Percentiles rank a stretch among this genome's conserved stretches.
These are phyloP conservation scores for Amoebophrya sp. DNA, from an alignment of 169 alveolate genomes.

Conservation along the genomic window DNA sequence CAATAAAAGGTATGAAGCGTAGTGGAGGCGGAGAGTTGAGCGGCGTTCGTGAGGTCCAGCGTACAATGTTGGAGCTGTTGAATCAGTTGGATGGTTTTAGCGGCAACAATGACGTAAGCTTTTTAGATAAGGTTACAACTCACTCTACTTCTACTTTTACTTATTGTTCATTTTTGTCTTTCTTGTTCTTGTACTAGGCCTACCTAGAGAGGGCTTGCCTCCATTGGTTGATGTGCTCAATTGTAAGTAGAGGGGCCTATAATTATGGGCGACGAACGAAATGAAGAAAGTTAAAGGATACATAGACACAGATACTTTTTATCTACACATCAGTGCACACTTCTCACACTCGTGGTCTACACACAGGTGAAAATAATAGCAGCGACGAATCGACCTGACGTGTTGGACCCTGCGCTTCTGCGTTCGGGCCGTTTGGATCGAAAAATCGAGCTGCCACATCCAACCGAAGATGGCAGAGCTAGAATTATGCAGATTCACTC, in stretches of 20 bases:
- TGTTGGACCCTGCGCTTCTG: constrained; percentile 95
- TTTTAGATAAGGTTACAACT: constrained; percentile 52
- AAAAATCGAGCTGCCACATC: constrained; percentile 98
- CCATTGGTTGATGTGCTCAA: not conserved
- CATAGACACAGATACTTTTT: too few species aligned
- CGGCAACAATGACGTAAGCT: constrained; percentile 71
- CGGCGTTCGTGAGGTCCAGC: constrained; percentile 98
- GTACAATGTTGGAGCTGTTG: constrained; percentile 97
- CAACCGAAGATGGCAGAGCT: constrained; percentile 93
- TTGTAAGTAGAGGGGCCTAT: not conserved
- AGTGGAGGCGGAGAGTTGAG: constrained; percentile 84
- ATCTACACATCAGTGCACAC: too few species aligned
- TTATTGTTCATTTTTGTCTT: not conserved
- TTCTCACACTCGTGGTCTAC: too few species aligned
- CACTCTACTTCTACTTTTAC: not conserved
- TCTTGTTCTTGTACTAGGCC: not conserved
- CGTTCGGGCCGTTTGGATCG: constrained; percentile 99
- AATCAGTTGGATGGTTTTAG: constrained; percentile 92
- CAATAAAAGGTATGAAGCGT: constrained; percentile 53
- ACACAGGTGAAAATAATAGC: constrained; percentile 78
- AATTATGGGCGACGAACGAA: not conserved
- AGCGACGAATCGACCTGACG: constrained; percentile 98
- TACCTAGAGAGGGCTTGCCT: not conserved
- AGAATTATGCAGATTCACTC: constrained; percentile 95
- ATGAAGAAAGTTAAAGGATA: not conserved